Evolutionary conservation across 768 basidiomycete genomes (phyloP), one percentile per base, ranked within the genome.

Genomic region (Russula emetica): DNA sequence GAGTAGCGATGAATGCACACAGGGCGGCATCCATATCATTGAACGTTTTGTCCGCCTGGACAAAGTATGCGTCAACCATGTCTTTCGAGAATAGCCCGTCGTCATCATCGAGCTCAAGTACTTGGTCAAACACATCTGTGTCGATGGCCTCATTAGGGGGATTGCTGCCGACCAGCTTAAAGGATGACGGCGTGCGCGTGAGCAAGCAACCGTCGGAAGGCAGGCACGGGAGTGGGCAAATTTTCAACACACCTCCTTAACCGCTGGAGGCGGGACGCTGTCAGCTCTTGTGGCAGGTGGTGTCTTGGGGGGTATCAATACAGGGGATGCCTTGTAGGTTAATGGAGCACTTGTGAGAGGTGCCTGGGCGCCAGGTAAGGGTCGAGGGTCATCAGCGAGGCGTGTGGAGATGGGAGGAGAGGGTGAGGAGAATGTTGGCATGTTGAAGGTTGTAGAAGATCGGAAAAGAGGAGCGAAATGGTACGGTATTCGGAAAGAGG

Each of bases 31-130:
- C 85, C 86, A 99, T 95, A 40, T 86, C 75, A 10, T 75, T 71
- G 64, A 99, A 93, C 0, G 93, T 96, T 22, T 77, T 69, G 18
- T 78, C 79, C 0, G 91, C 92, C 74, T 99, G 97, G 1, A 76
- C 74, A 72, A 94, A 90, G 74, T 90, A 99, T 1, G 85, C 90
- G 70, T 76, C 73, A 16, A 87, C 87, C 86, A 98, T 95, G 45
- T 76, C 83, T 62, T 77, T 78, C 18, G 88, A 89, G 74, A 98
- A 99, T 8, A 87, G 86, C 61, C 78, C 80, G 62, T 84, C 88
- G n/a, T 85, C 90, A 10, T 94, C 94, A 72, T 93, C 97, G 70
- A 98, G 83, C 58, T 98, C 95, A 67, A 94, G 81, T 67, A 98
- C 85, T 76, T 98, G 96, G 6, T 74, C 69, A 73, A 99, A 93